These are phyloP conservation scores for Cercis canadensis DNA, from an alignment of 306 rosid species.

Conservation along the genomic window DNA sequence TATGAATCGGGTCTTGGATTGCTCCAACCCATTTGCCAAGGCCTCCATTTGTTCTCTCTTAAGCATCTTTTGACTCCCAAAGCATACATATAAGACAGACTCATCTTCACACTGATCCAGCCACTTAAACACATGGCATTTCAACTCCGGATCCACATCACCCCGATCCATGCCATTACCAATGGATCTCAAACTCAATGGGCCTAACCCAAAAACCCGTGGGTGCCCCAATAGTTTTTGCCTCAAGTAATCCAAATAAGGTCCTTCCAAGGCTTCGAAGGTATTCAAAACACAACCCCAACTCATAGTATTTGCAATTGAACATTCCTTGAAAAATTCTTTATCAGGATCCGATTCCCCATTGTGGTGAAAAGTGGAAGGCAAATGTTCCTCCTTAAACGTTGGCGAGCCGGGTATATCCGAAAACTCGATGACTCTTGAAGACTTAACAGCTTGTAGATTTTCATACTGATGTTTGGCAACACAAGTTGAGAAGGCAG, in stretches of 20 bases:
- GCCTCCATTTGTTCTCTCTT: slow-evolving; percentile 53
- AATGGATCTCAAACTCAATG: slow-evolving; percentile 23
- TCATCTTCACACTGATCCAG: slow-evolving; percentile 50
- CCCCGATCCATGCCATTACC: background rate
- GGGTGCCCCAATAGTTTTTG: background rate
- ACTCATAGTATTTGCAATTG: slow-evolving; percentile 32
- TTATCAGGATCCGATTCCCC: slow-evolving; percentile 39
- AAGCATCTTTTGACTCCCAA: slow-evolving; percentile 62
- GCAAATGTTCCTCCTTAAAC: slow-evolving; percentile 50
- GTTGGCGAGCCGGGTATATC: slow-evolving; percentile 47
- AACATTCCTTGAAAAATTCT: slow-evolving; percentile 28
- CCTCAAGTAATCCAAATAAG: slow-evolving; percentile 36
- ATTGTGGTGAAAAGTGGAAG: slow-evolving; percentile 1
- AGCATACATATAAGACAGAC: slow-evolving; percentile 59
- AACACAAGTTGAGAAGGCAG: slow-evolving; percentile 31
- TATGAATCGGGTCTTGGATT: slow-evolving; percentile 44
- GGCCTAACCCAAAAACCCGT: slow-evolving; percentile 48
- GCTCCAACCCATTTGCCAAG: slow-evolving; percentile 53
- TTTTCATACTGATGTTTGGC: background rate
- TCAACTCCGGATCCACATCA: background rate
- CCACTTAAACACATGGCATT: slow-evolving; percentile 33
- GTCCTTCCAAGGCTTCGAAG: slow-evolving; percentile 43
- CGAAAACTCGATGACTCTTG: slow-evolving; percentile 24
- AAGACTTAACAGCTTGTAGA: background rate
- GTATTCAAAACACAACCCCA: slow-evolving; percentile 52